Base-by-base conservation (phyloP, 768 basidiomycete genomes). In the Clavulina sp. region DNA sequence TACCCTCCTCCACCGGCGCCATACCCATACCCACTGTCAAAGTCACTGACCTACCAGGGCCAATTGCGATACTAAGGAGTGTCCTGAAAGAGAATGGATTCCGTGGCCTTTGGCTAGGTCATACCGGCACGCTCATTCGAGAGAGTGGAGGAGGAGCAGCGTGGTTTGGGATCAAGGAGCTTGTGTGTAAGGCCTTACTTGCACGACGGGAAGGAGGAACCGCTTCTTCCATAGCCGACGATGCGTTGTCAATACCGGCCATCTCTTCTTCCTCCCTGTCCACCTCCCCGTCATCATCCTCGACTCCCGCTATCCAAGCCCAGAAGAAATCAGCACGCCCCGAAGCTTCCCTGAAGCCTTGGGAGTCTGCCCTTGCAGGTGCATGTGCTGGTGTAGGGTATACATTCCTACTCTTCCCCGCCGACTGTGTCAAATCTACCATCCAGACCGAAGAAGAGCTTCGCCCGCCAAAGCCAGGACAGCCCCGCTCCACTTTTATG, bases 401-500 rank as follows among this genome's bases (percentile, higher is more conserved):
- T 67, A 91, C 85, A 57, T 67, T 92, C 59, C 73, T 85, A n/a
- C 70, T 93, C 49, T 96, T 92, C 71, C 93, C 93, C 0, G 91
- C 91, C 3, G 93, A 97, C 66, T 84, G 85, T 28, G 74, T 96
- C 59, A 97, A 97, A 72, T 85, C 82, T 56, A 75, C 87, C 53
- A 85, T 97, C 62, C 93, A 96, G 70, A 97, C 93, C 0, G 84
- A 82, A 63, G 83, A 84, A 50, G 92, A 95, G 65, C 70, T 93
- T 52, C 70, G 84, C 5, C 76, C 80, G 34, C 47, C 1, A 50
- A 64, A 33, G 65, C 56, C 41, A 64, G 59, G 52, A 58, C 43
- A 13, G 26, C 43, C 13, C 63, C 16, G 49, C 57, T 48, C 66
- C 59, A 76, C 61, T 69, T 82, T 70, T 62, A 65, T 65, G 59